phyloP scores from a whole-genome alignment of 2,329 filamentous ascomycete genomes.

The Phaeosphaeria sp. region DNA sequence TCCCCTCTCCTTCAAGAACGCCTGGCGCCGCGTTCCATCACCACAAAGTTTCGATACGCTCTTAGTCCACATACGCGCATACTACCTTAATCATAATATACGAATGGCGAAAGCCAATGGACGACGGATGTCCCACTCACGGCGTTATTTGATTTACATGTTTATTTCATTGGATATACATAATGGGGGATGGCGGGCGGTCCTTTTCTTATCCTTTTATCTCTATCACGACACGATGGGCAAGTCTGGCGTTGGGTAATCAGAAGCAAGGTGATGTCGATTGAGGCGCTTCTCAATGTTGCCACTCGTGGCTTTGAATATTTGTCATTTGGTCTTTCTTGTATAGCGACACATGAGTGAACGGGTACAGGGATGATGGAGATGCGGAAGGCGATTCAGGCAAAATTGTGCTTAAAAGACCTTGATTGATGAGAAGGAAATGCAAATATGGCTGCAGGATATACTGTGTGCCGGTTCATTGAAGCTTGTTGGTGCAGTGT shows the following conservation, averaged over 20 bases:
- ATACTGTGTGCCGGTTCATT: background rate
- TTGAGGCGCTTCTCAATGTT: too few relatives aligned
- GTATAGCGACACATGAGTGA: background rate
- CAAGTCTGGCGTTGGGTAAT: background rate
- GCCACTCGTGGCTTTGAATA: background rate
- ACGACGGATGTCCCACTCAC: background rate
- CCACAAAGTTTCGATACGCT: background rate
- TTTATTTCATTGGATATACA: background rate
- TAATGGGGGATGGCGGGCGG: background rate
- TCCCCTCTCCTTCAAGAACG: background rate
- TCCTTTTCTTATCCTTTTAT: background rate
- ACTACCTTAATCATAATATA: background rate
- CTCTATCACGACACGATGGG: background rate
- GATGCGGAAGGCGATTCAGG: background rate
- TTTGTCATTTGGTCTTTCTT: background rate
- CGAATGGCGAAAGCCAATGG: background rate
- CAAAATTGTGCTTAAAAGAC: background rate
- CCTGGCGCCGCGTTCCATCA: background rate
- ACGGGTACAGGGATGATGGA: background rate
- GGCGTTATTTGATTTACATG: background rate
- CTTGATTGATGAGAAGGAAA: background rate
- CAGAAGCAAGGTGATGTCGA: too few relatives aligned
- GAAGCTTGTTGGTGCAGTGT: background rate
- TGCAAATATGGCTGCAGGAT: background rate
- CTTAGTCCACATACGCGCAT: background rate